Base-by-base conservation (phyloP, 129 eudicot genomes). In the Lactuca sativa region DNA sequence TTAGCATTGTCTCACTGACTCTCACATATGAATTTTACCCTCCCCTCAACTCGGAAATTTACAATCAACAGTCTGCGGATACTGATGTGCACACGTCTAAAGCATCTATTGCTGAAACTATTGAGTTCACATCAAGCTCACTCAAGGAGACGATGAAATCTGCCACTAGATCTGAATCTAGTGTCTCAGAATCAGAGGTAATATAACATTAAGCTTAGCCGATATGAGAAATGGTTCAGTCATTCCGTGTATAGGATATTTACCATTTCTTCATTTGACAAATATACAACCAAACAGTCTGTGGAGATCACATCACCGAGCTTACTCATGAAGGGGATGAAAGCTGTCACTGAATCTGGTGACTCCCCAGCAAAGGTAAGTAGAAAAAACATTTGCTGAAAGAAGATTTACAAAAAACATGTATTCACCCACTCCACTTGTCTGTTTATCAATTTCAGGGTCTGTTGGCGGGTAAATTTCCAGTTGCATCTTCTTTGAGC, bases 141-240 rank as follows among this genome's bases (percentile, higher is more conserved):
- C 25, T 34, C 17, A 17, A 2, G 14, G 49, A 62, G 67, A 15
- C 11, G 1, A 9, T 16, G 5, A 8, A 15, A 62, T 62, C 67
- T 8, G 14, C 11, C 30, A 37, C 52, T 37, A 4, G 49, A 62
- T 62, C 48, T 37, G 31, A 62, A 15, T 17, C 16, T 62, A 62
- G 66, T 37, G 44, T 36, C 40, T 14, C 49, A 4, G 49, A 8
- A 34, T 34, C 40, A n/a, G 67, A 62, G 67, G 53, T 62, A 62
- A 21, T 9, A 21, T 7, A 37, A 34, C 15, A 16, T 62, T 17
- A 62, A 17, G 67, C 41, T 37, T 38, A 31, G 67, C 12, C 2
- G 52, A 38, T 16, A 7, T 3, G 37, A 38, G 17, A 16, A 58
- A 25, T 10, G 6, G 14, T 15, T 38, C 31, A 9, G 10, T 62